A percentile compares a stretch with the other conserved stretches of the same genome.
Evolutionary conservation across 495 filamentous ascomycete species (phyloP).

Genomic region (Tuber magnatum): DNA sequence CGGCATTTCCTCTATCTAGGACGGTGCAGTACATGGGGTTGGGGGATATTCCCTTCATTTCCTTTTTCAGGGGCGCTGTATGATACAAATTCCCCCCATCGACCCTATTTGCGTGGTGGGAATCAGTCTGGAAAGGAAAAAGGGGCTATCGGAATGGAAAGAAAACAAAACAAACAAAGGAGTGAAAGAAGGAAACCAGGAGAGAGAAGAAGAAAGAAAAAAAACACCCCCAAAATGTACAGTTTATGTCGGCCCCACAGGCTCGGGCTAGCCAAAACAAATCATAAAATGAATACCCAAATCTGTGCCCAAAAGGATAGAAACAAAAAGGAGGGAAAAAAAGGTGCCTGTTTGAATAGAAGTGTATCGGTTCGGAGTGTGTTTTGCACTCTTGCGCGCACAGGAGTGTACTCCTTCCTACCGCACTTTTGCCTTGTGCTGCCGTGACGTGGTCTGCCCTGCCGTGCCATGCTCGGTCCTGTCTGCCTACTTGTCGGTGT

Average conservation of each 20-base stretch:
- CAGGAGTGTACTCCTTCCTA: background rate
- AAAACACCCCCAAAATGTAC: background rate
- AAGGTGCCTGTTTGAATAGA: background rate
- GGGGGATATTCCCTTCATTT: background rate
- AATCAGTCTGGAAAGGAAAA: background rate
- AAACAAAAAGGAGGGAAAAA: background rate
- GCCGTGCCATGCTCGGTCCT: background rate
- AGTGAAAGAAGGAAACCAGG: background rate
- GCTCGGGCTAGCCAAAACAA: background rate
- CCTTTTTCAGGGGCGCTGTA: background rate
- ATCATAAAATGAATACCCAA: background rate
- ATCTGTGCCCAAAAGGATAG: background rate
- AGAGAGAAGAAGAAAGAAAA: background rate
- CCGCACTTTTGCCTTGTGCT: slow-evolving; percentile 1
- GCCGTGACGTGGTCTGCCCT: background rate
- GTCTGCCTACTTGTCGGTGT: background rate
- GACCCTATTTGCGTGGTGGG: background rate
- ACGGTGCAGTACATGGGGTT: background rate
- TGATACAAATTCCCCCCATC: background rate
- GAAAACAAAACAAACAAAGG: background rate
- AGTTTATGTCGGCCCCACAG: background rate
- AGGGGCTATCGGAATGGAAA: background rate
- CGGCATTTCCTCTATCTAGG: background rate
- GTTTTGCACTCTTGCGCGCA: background rate
- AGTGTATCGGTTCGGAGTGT: background rate